Evolutionary conservation across 2,329 filamentous ascomycete genomes (phyloP).

Genomic region (Colletotrichum sp.): DNA sequence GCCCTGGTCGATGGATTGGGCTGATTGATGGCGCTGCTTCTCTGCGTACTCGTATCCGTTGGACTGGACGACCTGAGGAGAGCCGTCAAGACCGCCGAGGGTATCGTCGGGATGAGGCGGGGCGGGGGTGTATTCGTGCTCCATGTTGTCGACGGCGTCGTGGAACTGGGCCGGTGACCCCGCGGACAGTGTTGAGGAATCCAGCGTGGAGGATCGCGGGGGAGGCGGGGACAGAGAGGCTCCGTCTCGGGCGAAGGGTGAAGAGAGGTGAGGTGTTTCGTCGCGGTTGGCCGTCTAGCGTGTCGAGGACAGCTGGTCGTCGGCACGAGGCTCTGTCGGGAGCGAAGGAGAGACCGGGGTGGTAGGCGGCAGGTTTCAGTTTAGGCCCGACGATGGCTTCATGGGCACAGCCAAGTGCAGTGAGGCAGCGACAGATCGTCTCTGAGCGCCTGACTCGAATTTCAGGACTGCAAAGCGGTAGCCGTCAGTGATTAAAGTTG

Average conservation of each 20-base stretch:
- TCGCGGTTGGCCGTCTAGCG: neutral
- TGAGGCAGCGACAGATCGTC: neutral
- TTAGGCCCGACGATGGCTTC: conserved; percentile 18
- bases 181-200: conserved; percentile 54
- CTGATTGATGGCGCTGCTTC: conserved; percentile 42
- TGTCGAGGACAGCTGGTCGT: neutral
- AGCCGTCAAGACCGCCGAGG: conserved; percentile 53
- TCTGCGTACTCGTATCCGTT: conserved; percentile 37
- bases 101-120: conserved; percentile 53
- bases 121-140: conserved; percentile 43
- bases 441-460: neutral
- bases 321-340: neutral
- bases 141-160: conserved; percentile 59
- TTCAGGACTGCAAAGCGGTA: neutral
- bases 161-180: conserved; percentile 58
- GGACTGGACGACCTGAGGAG: conserved; percentile 42
- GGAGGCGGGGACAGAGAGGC: conserved; percentile 11
- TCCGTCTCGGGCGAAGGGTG: conserved; percentile 23
- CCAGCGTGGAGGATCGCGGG: conserved; percentile 46
- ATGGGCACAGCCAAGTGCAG: conserved; percentile 8
- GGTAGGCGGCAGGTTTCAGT: conserved; percentile 18
- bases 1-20: conserved; percentile 56
- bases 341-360: neutral
- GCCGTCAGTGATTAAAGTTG: neutral
- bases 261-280: conserved; percentile 14